These are phyloP conservation scores for Marasmius sp. DNA, from an alignment of 1,284 basidiomycete genomes.

Conservation along the genomic window DNA sequence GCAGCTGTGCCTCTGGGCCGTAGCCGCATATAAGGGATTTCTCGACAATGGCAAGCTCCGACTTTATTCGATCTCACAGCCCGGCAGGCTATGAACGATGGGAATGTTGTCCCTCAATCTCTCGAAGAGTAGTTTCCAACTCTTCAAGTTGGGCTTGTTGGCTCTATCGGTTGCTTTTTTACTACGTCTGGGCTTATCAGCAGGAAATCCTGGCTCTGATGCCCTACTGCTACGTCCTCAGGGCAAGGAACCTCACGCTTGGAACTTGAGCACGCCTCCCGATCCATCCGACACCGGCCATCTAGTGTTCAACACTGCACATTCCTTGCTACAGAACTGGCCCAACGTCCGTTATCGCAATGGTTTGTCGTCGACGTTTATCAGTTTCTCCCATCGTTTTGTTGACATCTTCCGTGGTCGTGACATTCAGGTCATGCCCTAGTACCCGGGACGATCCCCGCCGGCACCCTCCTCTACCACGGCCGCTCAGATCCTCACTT, in stretches of 20 bases:
- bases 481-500: constrained; percentile 23
- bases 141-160: neutral
- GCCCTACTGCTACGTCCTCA: neutral
- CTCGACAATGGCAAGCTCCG: neutral
- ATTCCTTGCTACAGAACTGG: constrained; percentile 41
- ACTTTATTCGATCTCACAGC: neutral
- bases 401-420: neutral
- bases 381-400: neutral
- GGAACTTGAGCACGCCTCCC: constrained; percentile 12
- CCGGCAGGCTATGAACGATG: neutral
- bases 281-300: constrained; percentile 25
- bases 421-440: constrained; percentile 39
- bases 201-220: neutral
- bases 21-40: neutral
- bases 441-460: constrained; percentile 38
- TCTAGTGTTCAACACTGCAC: constrained; percentile 33
- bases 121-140: neutral
- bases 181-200: neutral
- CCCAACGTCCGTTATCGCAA: constrained; percentile 44
- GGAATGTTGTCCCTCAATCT: neutral
- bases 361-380: constrained; percentile 22
- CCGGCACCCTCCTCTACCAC: constrained; percentile 44
- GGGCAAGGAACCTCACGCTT: neutral
- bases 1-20: no score
- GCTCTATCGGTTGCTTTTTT: neutral